phyloP scores from a whole-genome alignment of 2,329 filamentous ascomycete genomes.

The Alternaria viburni region DNA sequence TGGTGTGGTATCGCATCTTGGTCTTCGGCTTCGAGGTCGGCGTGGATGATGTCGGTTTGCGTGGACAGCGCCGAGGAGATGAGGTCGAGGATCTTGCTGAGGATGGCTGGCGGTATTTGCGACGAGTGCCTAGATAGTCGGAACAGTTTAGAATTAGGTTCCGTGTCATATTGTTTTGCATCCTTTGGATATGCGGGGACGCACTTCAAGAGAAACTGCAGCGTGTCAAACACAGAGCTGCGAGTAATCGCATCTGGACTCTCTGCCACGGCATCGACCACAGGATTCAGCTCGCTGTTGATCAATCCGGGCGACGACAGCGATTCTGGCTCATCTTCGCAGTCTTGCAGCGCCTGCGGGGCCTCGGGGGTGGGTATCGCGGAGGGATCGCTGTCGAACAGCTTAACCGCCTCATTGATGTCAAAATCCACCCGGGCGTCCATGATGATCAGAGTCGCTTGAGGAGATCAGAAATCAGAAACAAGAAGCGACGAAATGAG shows the following conservation, averaged over 20 bases:
- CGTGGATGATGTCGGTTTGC: slow-evolving; percentile 83
- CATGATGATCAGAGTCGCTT: slow-evolving; percentile 60
- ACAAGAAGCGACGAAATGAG: slow-evolving; percentile 25
- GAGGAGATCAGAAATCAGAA: slow-evolving; percentile 13
- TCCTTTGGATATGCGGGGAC: slow-evolving; percentile 62
- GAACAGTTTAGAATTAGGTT: slow-evolving; percentile 68
- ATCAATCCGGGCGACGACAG: slow-evolving; percentile 76
- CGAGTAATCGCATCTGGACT: slow-evolving; percentile 87
- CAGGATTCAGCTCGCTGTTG: slow-evolving; percentile 86
- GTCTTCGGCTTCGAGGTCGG: slow-evolving; percentile 89
- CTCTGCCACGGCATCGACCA: slow-evolving; percentile 89
- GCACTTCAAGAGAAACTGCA: slow-evolving; percentile 97
- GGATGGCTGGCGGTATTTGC: slow-evolving; percentile 76
- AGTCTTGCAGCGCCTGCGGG: slow-evolving; percentile 81
- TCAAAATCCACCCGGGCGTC: slow-evolving; percentile 78
- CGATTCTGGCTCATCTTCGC: slow-evolving; percentile 88
- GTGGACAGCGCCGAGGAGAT: slow-evolving; percentile 84
- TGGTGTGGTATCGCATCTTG: slow-evolving; percentile 80
- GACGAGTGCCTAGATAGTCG: slow-evolving; percentile 77
- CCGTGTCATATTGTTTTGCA: slow-evolving; percentile 36
- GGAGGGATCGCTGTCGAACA: slow-evolving; percentile 92
- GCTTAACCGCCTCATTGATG: slow-evolving; percentile 94
- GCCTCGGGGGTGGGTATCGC: slow-evolving; percentile 86
- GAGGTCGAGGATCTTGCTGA: slow-evolving; percentile 93
- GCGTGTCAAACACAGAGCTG: slow-evolving; percentile 82